Evolutionary conservation across 2,329 filamentous ascomycete genomes (phyloP), one percentile per base, ranked within the genome.

Genomic region (Alternaria ventricosa): DNA sequence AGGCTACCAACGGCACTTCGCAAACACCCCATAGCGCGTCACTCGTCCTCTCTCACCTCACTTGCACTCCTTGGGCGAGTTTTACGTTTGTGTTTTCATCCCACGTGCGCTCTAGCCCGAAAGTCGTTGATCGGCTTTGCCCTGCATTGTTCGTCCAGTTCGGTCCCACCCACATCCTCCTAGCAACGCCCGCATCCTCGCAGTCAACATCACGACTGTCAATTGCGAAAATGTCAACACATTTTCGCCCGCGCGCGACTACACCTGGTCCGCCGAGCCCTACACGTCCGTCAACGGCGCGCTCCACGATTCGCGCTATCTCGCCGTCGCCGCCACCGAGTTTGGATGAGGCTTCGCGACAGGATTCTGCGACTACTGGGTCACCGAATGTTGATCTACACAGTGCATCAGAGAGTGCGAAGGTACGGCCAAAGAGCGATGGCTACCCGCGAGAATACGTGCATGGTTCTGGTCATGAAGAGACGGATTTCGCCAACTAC

Each of bases 281-380:
- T 4, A 49, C 55, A 1, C 68, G 69, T 20, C 73, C 74, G 12
- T 55, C 64, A 27, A 74, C 68, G 20, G 62, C 68, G 23, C 64
- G 64, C 57, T 75, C 70, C 0, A 77, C 74, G 3, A 75, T 78
- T 47, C 73, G 75, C 23, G 67, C 68, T 28, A 72, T 78, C 27
- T 67, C 71, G 9, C 74, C 75, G 9, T 77, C 74, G 12, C 75
- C 74, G 12, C 62, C 68, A 9, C 63, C 67, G 3, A 71, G 66
- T 15, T 25, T 56, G 53, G 55, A 25, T 33, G 66, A 65, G 9
- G 67, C 60, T 10, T 47, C 65, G 18, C 45, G 49, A 10, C 36
- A 23, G 2, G 61, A 66, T 5, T 56, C 58, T 20, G 66, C 58
- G 45, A 36, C 45, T 23, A 36, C 45, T 8, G 65, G 55, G 4